A percentile compares a stretch with the other conserved stretches of the same genome.
phyloP scores from a whole-genome alignment of 2,329 filamentous ascomycete genomes.

The Pestalotiopsis sp. region DNA sequence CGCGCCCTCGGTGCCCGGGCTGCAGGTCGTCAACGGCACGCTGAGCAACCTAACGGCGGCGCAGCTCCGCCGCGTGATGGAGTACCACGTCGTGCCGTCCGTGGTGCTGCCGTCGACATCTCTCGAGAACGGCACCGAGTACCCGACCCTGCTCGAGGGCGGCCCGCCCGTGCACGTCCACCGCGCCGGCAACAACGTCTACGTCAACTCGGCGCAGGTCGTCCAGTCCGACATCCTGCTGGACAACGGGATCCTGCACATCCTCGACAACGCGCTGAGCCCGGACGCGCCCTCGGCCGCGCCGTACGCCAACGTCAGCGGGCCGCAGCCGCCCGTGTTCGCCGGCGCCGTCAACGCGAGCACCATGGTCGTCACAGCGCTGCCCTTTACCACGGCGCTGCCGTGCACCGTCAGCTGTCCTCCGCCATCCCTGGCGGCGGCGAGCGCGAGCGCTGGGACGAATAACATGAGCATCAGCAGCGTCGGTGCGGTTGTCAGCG shows the following conservation, averaged over 20 bases:
- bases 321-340: conserved; percentile 34
- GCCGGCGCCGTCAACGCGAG: conserved; percentile 18
- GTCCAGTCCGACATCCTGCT: conserved; percentile 54
- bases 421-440: conserved; percentile 16
- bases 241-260: conserved; percentile 60
- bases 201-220: conserved; percentile 55
- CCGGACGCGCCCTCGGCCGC: conserved; percentile 35
- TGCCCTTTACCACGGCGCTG: conserved; percentile 42
- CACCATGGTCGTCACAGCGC: conserved; percentile 19
- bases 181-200: conserved; percentile 45
- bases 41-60: conserved; percentile 39
- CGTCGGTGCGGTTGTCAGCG: background rate
- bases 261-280: conserved; percentile 56
- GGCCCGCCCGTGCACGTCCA: conserved; percentile 38
- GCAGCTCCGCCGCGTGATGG: conserved; percentile 47
- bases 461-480: background rate
- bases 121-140: conserved; percentile 24
- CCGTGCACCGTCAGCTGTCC: conserved; percentile 44
- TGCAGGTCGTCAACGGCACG: conserved; percentile 48
- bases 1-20: conserved; percentile 53
- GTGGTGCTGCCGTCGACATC: conserved; percentile 52
- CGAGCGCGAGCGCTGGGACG: conserved; percentile 8
- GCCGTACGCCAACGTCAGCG: conserved; percentile 37
- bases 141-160: conserved; percentile 45
- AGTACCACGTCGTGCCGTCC: conserved; percentile 59